These are phyloP conservation scores for Tetragonia tetragonoides DNA, from an alignment of 148 eudicot species.

Conservation along the genomic window DNA sequence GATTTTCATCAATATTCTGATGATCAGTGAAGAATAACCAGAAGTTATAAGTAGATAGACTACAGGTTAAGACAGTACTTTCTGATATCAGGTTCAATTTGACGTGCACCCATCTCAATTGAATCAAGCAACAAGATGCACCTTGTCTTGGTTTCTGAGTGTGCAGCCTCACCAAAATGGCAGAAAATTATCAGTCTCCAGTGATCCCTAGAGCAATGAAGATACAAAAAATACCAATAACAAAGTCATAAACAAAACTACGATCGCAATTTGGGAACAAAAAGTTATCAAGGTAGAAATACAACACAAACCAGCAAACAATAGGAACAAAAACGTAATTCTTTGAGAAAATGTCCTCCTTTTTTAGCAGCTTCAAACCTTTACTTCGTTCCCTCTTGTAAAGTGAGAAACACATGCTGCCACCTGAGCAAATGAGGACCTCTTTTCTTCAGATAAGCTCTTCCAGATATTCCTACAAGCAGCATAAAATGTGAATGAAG, in stretches of 20 bases:
- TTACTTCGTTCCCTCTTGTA: conserved; percentile 33
- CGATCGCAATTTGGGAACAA: not conserved
- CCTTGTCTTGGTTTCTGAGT: conserved; percentile 36
- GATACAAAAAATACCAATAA: not conserved
- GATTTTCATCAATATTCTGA: conserved; percentile 3
- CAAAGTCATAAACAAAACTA: not conserved
- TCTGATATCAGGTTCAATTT: conserved; percentile 48
- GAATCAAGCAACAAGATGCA: conserved; percentile 80
- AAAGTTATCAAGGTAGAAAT: not conserved
- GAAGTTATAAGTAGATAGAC: conserved; percentile 5
- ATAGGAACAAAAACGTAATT: conserved; percentile 75
- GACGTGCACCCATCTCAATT: conserved; percentile 31
- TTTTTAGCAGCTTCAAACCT: conserved; percentile 50
- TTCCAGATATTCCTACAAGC: conserved; percentile 50
- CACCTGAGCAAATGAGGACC: conserved; percentile 35
- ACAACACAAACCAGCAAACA: conserved; percentile 54
- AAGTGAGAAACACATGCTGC: conserved; percentile 50
- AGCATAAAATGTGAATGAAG: conserved; percentile 5
- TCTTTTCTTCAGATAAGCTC: conserved; percentile 43
- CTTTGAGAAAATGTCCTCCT: conserved; percentile 55
- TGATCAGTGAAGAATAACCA: not conserved
- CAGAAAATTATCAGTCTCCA: conserved; percentile 73
- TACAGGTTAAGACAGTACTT: conserved; percentile 33
- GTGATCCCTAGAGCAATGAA: conserved; percentile 48
- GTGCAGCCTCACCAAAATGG: conserved; percentile 50